A percentile compares a stretch with the other conserved stretches of the same genome.
Evolutionary conservation across 257 asterid species (phyloP).

Genomic region (Solanum paucissectum): DNA sequence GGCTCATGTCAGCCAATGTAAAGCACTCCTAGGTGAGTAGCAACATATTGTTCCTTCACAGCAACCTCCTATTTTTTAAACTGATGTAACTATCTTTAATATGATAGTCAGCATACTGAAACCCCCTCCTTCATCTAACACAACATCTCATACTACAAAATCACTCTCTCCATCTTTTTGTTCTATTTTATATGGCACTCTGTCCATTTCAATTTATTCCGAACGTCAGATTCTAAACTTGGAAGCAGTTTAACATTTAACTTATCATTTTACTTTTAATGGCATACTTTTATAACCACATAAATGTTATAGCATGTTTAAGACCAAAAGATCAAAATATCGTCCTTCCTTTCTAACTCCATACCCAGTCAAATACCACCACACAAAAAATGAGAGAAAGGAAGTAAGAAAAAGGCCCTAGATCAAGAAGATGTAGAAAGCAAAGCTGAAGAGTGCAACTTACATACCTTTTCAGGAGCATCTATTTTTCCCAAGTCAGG

Average conservation of each 20-base stretch:
- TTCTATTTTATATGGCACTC: neutral
- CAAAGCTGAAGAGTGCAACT: neutral
- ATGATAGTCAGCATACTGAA: neutral
- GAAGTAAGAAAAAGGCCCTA: neutral
- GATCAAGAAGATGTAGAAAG: neutral
- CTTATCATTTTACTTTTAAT: neutral
- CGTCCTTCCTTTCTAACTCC: neutral
- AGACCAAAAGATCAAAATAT: neutral
- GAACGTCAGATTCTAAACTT: neutral
- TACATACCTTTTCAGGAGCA: conserved; percentile 43
- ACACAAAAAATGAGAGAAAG: neutral
- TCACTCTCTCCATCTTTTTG: neutral
- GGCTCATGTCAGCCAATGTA: neutral
- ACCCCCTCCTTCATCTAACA: neutral
- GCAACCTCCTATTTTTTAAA: neutral
- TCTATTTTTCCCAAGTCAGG: conserved; percentile 18
- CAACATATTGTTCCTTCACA: neutral
- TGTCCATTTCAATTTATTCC: neutral
- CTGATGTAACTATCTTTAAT: neutral
- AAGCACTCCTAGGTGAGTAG: neutral
- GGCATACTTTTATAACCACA: neutral
- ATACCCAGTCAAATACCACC: neutral
- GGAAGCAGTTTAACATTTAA: neutral
- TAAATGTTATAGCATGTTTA: neutral
- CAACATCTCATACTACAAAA: neutral